Evolutionary conservation across 2,329 filamentous ascomycete species (phyloP).

Genomic region (Phyllosticta citriasiana): DNA sequence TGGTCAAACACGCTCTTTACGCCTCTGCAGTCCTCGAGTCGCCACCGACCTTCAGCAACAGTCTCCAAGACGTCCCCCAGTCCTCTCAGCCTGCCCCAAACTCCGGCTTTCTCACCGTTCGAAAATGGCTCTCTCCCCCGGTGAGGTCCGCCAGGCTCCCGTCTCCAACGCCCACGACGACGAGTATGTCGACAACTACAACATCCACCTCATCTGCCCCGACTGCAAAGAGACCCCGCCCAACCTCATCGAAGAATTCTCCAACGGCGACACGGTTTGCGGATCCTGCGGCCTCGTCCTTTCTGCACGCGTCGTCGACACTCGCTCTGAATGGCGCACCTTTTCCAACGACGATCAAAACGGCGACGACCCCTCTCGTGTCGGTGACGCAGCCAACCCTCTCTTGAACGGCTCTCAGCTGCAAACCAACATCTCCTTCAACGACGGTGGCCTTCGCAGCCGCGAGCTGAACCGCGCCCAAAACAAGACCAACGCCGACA

Average conservation of each 20-base stretch:
- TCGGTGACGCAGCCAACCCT: conserved; percentile 85
- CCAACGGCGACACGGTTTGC: conserved; percentile 86
- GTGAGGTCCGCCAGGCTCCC: conserved; percentile 30
- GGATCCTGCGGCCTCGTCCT: conserved; percentile 85
- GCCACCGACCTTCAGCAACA: background rate
- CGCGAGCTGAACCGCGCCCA: conserved; percentile 74
- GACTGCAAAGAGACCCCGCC: conserved; percentile 92
- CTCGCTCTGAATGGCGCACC: conserved; percentile 94
- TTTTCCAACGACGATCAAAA: conserved; percentile 98
- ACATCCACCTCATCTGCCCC: conserved; percentile 72
- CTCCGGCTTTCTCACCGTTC: background rate
- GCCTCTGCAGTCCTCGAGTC: background rate
- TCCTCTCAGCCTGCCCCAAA: background rate
- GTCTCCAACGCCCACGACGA: conserved; percentile 24
- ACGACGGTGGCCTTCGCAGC: conserved; percentile 55
- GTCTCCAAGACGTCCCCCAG: background rate
- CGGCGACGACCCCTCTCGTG: conserved; percentile 94
- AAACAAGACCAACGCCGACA: conserved; percentile 71
- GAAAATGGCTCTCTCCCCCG: conserved; percentile 28
- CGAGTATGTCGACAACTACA: conserved; percentile 73
- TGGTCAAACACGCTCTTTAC: background rate
- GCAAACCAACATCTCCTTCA: conserved; percentile 74
- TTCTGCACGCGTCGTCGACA: conserved; percentile 85
- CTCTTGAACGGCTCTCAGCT: conserved; percentile 85
- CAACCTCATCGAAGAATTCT: conserved; percentile 86